Evolutionary conservation across 1,284 basidiomycete species (phyloP).

Genomic region (Trichosporon faecale): DNA sequence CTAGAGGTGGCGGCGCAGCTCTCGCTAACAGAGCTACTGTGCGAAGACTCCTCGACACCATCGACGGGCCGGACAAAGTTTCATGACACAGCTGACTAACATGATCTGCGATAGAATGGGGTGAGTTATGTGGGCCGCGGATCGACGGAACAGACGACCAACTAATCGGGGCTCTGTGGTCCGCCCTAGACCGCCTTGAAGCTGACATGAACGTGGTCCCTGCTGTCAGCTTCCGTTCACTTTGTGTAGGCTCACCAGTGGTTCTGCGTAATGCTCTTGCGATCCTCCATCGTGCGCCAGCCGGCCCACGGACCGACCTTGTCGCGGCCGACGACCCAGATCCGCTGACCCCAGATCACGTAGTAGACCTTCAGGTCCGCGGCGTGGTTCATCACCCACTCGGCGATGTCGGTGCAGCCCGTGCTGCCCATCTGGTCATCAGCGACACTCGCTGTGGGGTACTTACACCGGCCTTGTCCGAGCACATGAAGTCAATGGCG

Average conservation of each 20-base stretch:
- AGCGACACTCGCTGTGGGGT: neutral
- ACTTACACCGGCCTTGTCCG: slow-evolving; percentile 8
- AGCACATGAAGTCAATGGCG: slow-evolving; percentile 12
- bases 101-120: too few species aligned
- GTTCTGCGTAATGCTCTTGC: slow-evolving; percentile 6
- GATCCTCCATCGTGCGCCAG: slow-evolving; percentile 6
- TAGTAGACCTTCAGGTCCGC: neutral
- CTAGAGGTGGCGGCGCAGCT: too few species aligned
- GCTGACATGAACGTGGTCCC: slow-evolving; percentile 15
- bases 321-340: slow-evolving; percentile 3
- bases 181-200: neutral
- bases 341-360: slow-evolving; percentile 14
- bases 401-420: slow-evolving; percentile 7
- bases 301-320: neutral
- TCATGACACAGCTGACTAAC: too few species aligned
- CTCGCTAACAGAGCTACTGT: too few species aligned
- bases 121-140: too few species aligned
- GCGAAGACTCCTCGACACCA: too few species aligned
- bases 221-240: neutral
- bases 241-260: slow-evolving; percentile 5
- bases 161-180: too few species aligned
- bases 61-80: too few species aligned
- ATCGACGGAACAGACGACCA: too few species aligned
- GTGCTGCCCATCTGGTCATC: neutral
- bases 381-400: slow-evolving; percentile 9